phyloP scores from a whole-genome alignment of 306 rosid species.

The Dryas drummondii region DNA sequence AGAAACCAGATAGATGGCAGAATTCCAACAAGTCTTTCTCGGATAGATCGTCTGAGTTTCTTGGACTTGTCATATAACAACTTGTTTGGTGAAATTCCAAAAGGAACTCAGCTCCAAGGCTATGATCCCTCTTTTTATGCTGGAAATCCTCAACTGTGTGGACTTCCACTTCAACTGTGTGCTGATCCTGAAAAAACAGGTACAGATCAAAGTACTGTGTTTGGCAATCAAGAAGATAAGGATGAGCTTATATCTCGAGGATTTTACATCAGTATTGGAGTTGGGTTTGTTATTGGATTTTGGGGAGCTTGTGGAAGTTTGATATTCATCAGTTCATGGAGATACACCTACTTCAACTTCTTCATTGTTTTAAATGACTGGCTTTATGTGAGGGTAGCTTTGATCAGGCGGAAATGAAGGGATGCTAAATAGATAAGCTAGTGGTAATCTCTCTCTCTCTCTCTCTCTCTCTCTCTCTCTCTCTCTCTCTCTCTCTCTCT shows the following conservation, averaged over 20 bases:
- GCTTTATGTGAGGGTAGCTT: background rate
- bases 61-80: conserved; percentile 32
- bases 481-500: too few relatives aligned
- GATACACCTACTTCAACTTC: conserved; percentile 29
- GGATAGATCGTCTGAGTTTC: fast-evolving
- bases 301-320: conserved; percentile 35
- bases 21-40: conserved; percentile 22
- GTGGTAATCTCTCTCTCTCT: too few relatives aligned
- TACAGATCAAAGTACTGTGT: too few relatives aligned
- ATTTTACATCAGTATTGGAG: conserved; percentile 16
- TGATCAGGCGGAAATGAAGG: too few relatives aligned
- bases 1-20: conserved; percentile 23
- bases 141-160: background rate
- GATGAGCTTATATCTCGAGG: background rate
- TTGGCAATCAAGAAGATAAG: background rate
- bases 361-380: conserved; percentile 1
- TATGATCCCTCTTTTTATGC: background rate
- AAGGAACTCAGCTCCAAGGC: background rate
- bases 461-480: too few relatives aligned
- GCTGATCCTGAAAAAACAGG: too few relatives aligned
- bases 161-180: conserved; percentile 4
- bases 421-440: too few relatives aligned
- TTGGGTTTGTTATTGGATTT: conserved; percentile 27
- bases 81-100: conserved; percentile 30
- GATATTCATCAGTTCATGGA: conserved; percentile 16